Percentiles rank a stretch among this genome's conserved stretches.
Conservation (phyloP, 257 asterid species). For the Lycium barbarum region DNA sequence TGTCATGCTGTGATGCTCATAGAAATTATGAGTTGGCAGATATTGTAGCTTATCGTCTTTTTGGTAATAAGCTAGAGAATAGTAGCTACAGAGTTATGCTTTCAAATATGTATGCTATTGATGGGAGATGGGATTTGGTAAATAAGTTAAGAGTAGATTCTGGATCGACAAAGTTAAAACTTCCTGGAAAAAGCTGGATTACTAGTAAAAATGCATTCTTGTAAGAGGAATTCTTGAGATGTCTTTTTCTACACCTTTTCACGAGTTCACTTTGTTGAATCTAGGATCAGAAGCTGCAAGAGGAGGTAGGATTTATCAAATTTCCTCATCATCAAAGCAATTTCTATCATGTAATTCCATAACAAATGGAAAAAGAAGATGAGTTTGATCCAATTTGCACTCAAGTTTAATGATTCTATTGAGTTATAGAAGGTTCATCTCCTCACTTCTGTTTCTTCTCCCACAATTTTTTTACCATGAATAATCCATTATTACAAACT, state of each 20-base stretch:
- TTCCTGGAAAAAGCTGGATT: constrained; percentile 73
- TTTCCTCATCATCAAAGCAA: not conserved
- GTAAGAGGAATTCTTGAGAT: constrained; percentile 13
- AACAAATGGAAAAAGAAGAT: not conserved
- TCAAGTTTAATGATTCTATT: not conserved
- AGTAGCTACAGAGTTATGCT: constrained; percentile 66
- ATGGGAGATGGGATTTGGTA: constrained; percentile 77
- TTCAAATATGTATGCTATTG: constrained; percentile 69
- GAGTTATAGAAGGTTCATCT: constrained; percentile 6
- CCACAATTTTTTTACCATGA: not conserved
- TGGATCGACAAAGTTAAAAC: constrained; percentile 48
- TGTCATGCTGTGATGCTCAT: constrained; percentile 67
- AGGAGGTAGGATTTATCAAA: not conserved
- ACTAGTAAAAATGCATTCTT: constrained; percentile 32
- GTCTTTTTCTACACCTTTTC: not conserved
- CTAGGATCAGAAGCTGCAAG: not conserved
- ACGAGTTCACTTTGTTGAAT: not conserved
- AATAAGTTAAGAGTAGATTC: constrained; percentile 59
- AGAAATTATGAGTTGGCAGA: constrained; percentile 58
- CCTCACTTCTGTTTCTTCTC: not conserved
- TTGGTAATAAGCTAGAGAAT: constrained; percentile 39
- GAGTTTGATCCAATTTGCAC: not conserved
- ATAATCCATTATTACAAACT: not conserved
- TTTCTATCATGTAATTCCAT: not conserved
- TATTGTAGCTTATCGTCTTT: constrained; percentile 45